Evolutionary conservation across 2,329 filamentous ascomycete species (phyloP), one percentile per base, ranked within the genome.

Genomic region (Neofusicoccum sp.): DNA sequence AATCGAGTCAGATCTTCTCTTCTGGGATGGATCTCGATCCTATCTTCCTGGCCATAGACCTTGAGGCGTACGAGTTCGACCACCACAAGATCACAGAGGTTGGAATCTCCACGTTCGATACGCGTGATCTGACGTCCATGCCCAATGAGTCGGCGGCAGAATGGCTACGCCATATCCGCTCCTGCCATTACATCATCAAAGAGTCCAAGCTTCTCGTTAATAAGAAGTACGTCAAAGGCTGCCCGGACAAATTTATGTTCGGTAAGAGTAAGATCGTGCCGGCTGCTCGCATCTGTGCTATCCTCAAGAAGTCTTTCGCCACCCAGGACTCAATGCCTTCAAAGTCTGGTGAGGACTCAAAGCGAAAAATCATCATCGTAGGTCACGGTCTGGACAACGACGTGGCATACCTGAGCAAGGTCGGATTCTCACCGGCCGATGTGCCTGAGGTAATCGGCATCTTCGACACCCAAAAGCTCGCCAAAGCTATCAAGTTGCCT

Each of bases 81-180:
- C 84, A 87, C 7, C 79, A 82, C 33, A 79, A 85, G 8, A 83
- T 98, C 64, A 96, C 93, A 0, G 95, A 99, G 75, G 83, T 99
- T 45, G 95, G 95, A 0, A 81, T 99, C 45, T 89, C 92, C 1
- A 88, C 89, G 2, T 80, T 98, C 0, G 93, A 98, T 73, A 92
- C 90, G 0, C 73, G 78, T 28, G 81, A 85, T 50, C 74, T 92
- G 28, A 69, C 76, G 1, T 77, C 74, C 6, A 65, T 87, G 1
- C 70, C 84, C 0, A 89, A 90, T 3, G 90, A 90, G 0, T 33
- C 52, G 3, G 91, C 87, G 2, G 69, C 78, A 41, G 81, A 86
- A 37, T 97, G 93, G 93, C 84, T 86, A 66, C 69, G 79, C 0
- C 75, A 82, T 52, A 89, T 97, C 67, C 79, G 85, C 34, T 85